These are phyloP conservation scores for Cadophora luteo-olivacea DNA, from an alignment of 2,329 filamentous ascomycete genomes.

Conservation along the genomic window DNA sequence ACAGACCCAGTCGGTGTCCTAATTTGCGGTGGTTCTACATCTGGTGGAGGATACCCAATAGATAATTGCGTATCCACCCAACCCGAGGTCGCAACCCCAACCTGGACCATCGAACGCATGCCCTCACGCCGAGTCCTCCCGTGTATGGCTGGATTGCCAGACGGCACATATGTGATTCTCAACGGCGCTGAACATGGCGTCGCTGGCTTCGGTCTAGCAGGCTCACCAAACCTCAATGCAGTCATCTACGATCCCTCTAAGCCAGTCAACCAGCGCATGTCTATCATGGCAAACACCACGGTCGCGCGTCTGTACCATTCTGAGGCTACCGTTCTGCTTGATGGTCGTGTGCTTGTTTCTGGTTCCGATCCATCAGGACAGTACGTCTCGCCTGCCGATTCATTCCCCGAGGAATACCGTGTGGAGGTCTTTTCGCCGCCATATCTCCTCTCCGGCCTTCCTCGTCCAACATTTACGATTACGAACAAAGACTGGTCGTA, in stretches of 20 bases:
- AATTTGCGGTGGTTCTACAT: slow-evolving; percentile 69
- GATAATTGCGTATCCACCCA: slow-evolving; percentile 71
- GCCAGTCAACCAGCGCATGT: slow-evolving; percentile 63
- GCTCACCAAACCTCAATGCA: slow-evolving; percentile 65
- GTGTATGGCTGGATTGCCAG: slow-evolving; percentile 68
- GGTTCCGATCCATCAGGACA: slow-evolving; percentile 60
- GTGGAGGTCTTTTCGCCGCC: slow-evolving; percentile 70
- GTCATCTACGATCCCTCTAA: slow-evolving; percentile 66
- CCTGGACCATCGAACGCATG: slow-evolving; percentile 73
- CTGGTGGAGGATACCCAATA: slow-evolving; percentile 58
- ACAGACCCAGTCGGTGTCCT: slow-evolving; percentile 64
- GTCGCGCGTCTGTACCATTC: slow-evolving; percentile 71
- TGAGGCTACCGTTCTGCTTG: slow-evolving; percentile 66
- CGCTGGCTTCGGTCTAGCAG: slow-evolving; percentile 67
- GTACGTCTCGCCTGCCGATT: slow-evolving; percentile 22
- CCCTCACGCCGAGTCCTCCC: slow-evolving; percentile 67
- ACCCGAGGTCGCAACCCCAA: slow-evolving; percentile 60
- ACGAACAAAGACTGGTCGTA: slow-evolving; percentile 61
- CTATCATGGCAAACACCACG: slow-evolving; percentile 68
- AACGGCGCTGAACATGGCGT: slow-evolving; percentile 66
- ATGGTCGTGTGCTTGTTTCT: slow-evolving; percentile 68
- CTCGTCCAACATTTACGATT: slow-evolving; percentile 61
- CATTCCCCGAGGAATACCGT: slow-evolving; percentile 67
- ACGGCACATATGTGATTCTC: slow-evolving; percentile 69
- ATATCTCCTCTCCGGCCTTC: slow-evolving; percentile 58